phyloP scores from a whole-genome alignment of 192 early-diverging fungal genomes.

The Coemansia sp. region DNA sequence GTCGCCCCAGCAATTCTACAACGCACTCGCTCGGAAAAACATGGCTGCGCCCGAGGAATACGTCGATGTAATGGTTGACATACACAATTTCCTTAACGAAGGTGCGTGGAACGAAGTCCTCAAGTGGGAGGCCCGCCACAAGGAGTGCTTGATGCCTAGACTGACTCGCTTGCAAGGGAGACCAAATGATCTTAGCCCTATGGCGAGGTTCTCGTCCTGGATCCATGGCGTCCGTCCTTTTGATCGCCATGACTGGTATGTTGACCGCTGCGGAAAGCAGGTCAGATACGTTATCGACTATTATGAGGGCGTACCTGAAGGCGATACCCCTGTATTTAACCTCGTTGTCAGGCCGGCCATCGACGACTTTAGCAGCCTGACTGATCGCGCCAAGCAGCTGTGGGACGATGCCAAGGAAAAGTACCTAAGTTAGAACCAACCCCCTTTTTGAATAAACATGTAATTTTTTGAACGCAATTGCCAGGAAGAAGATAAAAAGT shows the following conservation, averaged over 20 bases:
- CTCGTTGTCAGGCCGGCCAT: constrained; percentile 94
- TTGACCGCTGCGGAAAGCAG: constrained; percentile 86
- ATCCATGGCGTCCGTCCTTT: constrained; percentile 83
- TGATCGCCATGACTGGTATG: constrained; percentile 97
- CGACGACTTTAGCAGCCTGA: constrained; percentile 70
- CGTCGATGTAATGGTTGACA: constrained; percentile 92
- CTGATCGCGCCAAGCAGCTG: constrained; percentile 68
- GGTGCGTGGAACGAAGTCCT: constrained; percentile 92
- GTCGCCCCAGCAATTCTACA: constrained; percentile 89
- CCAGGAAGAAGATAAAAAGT: no score
- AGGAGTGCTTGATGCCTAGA: constrained; percentile 63
- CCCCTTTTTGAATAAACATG: constrained; percentile 6
- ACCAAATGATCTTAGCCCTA: constrained; percentile 76
- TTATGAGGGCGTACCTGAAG: constrained; percentile 77
- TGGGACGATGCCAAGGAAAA: constrained; percentile 50
- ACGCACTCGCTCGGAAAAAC: constrained; percentile 81
- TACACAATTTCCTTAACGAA: constrained; percentile 98
- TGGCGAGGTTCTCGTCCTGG: constrained; percentile 58
- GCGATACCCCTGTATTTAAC: constrained; percentile 82
- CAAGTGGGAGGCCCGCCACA: constrained; percentile 78
- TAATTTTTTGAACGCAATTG: constrained; percentile 3
- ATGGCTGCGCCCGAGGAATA: constrained; percentile 84
- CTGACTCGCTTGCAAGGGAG: constrained; percentile 84
- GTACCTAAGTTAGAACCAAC: constrained; percentile 19
- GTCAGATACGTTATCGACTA: constrained; percentile 98